Evolutionary conservation across 2,329 filamentous ascomycete species (phyloP).

Genomic region (Verruconis gallopava): DNA sequence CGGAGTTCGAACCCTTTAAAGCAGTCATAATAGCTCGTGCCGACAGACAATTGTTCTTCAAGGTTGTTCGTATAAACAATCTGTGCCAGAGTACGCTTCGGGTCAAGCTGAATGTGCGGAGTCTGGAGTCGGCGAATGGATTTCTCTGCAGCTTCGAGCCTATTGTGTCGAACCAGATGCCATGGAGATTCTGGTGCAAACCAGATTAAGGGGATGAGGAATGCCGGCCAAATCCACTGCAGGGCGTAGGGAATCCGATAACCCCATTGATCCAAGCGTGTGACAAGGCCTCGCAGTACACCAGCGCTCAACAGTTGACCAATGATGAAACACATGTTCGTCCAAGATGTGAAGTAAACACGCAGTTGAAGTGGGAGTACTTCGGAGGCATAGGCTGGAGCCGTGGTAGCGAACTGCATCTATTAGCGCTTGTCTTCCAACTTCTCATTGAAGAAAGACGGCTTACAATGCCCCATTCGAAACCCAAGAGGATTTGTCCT

Average conservation of each 20-base stretch:
- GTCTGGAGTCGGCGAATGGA: slow-evolving; percentile 49
- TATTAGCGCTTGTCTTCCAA: not conserved
- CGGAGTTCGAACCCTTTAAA: slow-evolving; percentile 68
- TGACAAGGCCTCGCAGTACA: slow-evolving; percentile 56
- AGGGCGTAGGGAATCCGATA: slow-evolving; percentile 54
- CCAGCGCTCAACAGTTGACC: slow-evolving; percentile 61
- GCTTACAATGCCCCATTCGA: slow-evolving; percentile 36
- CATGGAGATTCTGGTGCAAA: slow-evolving; percentile 60
- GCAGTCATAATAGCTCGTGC: slow-evolving; percentile 67
- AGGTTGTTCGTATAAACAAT: slow-evolving; percentile 82
- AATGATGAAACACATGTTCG: slow-evolving; percentile 69
- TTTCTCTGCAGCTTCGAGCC: slow-evolving; percentile 51
- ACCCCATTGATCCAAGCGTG: slow-evolving; percentile 53
- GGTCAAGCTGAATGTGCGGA: slow-evolving; percentile 42
- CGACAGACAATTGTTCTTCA: slow-evolving; percentile 61
- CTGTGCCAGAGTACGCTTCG: slow-evolving; percentile 75
- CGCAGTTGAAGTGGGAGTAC: slow-evolving; percentile 61
- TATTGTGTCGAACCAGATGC: slow-evolving; percentile 61
- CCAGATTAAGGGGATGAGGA: slow-evolving; percentile 50
- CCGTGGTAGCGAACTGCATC: slow-evolving; percentile 26
- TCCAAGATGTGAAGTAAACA: slow-evolving; percentile 44
- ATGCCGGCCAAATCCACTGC: slow-evolving; percentile 68
- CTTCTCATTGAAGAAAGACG: slow-evolving; percentile 21
- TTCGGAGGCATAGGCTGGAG: slow-evolving; percentile 39
- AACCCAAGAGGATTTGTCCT: slow-evolving; percentile 35